These are phyloP conservation scores for Hapsidospora chrysogenum DNA, from an alignment of 495 filamentous ascomycete species.

Conservation along the genomic window DNA sequence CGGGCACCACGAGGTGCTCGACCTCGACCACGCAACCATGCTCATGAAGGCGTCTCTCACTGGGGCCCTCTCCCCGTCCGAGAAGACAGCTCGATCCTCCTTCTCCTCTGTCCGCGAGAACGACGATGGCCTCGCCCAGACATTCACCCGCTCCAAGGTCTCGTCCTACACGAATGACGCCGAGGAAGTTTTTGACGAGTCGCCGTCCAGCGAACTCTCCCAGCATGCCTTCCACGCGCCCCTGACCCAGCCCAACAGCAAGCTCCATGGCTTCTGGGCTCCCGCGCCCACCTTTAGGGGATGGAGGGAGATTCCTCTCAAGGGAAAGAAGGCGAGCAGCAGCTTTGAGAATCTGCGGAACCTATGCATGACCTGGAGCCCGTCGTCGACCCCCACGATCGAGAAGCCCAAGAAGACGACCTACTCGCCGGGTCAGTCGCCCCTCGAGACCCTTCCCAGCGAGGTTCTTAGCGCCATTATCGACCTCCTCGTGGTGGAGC, in stretches of 20 bases:
- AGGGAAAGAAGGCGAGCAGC: slow-evolving; percentile 49
- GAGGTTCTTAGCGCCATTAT: slow-evolving; percentile 67
- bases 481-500: slow-evolving; percentile 53
- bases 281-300: slow-evolving; percentile 54
- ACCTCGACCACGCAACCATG: slow-evolving; percentile 15
- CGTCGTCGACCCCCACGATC: slow-evolving; percentile 26
- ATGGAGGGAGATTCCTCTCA: slow-evolving; percentile 54
- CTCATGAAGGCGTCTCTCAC: background rate
- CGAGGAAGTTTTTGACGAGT: slow-evolving; percentile 29
- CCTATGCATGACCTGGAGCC: slow-evolving; percentile 36
- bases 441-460: slow-evolving; percentile 50
- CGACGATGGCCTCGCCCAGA: slow-evolving; percentile 43
- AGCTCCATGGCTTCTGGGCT: slow-evolving; percentile 44
- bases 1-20: background rate
- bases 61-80: slow-evolving; percentile 7
- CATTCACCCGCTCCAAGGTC: slow-evolving; percentile 50
- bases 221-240: slow-evolving; percentile 31
- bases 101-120: slow-evolving; percentile 42
- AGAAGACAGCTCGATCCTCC: slow-evolving; percentile 28
- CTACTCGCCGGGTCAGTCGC: slow-evolving; percentile 19
- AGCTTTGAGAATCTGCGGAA: slow-evolving; percentile 53
- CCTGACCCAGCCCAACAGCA: slow-evolving; percentile 26
- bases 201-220: slow-evolving; percentile 11
- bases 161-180: slow-evolving; percentile 29
- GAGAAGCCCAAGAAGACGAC: slow-evolving; percentile 11